Evolutionary conservation across 2,329 filamentous ascomycete species (phyloP), one percentile per base, ranked within the genome.

Genomic region (Emmonsia crescens): DNA sequence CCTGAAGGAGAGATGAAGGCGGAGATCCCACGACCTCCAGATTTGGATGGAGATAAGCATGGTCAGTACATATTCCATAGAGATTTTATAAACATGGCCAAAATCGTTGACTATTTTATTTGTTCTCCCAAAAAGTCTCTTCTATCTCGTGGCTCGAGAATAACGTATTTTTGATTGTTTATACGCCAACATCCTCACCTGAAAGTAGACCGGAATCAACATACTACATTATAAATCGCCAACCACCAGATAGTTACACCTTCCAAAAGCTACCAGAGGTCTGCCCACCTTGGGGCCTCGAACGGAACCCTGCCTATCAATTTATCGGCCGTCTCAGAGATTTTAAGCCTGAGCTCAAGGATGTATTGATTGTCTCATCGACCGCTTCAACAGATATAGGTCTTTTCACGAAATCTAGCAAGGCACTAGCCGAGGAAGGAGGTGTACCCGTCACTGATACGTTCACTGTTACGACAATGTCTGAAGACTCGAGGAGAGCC

Each of bases 61-160:
- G 84, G 88, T 90, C 80, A 73, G 83, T 76, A 19, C 38, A 61
- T 38, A 33, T 33, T 21, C 46, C 27, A 33, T 40, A 3, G 9
- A 12, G 52, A 21, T 5, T 55, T 24, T 16, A n/a, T n/a, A 19
- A 29, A 61, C 62, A 65, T 19, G 29, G 54, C 14, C 31, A 31
- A 16, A 10, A 29, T 33, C 60, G 65, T 70, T 75, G 66, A 77
- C 64, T 21, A 27, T 42, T 27, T 36, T 87, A 31, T 27, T n/a
- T 52, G 27, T 56, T 38, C 6, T 5, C 3, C 24, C 5, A 5
- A 57, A 31, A 63, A 77, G 89, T 95, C 2, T 89, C 91, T 3
- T 88, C 88, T 19, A 81, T 99, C 48, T 82, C 83, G 44, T 99
- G 95, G 94, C 81, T 97, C 24, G 89, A 94, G 70, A 96, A 94